Percentiles rank a stretch among this genome's conserved stretches.
These are phyloP conservation scores for Pleurotus giganteus DNA, from an alignment of 768 basidiomycete species.

Conservation along the genomic window DNA sequence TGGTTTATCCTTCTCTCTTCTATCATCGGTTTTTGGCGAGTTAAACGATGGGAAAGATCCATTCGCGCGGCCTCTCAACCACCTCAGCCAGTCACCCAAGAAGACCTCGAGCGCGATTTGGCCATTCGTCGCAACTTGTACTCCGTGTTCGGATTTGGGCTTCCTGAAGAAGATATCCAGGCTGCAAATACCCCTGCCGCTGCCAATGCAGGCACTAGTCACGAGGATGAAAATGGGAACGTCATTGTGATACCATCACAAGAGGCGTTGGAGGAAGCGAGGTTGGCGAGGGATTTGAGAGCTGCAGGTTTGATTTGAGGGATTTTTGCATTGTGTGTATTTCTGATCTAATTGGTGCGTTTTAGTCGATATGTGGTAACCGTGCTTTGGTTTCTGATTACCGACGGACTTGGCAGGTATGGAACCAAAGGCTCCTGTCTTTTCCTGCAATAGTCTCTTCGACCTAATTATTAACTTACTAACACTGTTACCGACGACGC, in stretches of 20 bases:
- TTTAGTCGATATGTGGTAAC: no score
- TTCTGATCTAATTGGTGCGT: background rate
- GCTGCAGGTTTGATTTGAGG: constrained; percentile 58
- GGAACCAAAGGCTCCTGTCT: background rate
- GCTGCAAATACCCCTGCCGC: background rate
- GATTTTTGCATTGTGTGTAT: no score
- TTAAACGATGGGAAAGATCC: constrained; percentile 81
- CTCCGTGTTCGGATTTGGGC: constrained; percentile 44
- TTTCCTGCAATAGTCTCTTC: background rate
- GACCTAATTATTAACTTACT: background rate
- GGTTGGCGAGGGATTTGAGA: constrained; percentile 47
- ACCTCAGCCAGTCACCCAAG: constrained; percentile 33
- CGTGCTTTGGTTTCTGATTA: background rate
- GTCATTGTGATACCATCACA: constrained; percentile 25
- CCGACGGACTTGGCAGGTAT: background rate
- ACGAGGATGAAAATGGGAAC: constrained; percentile 23
- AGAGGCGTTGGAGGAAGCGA: constrained; percentile 37
- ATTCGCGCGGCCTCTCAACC: constrained; percentile 43
- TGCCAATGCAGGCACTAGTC: constrained; percentile 4
- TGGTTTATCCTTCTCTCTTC: constrained; percentile 93
- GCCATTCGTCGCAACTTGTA: constrained; percentile 51
- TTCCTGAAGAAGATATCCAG: constrained; percentile 26
- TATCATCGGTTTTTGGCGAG: constrained; percentile 75
- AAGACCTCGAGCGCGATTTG: constrained; percentile 51
- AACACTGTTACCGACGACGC: background rate